These are phyloP conservation scores for Yamadazyma spencermartinsiae DNA, from an alignment of 1,139 yeast species.

Conservation along the genomic window DNA sequence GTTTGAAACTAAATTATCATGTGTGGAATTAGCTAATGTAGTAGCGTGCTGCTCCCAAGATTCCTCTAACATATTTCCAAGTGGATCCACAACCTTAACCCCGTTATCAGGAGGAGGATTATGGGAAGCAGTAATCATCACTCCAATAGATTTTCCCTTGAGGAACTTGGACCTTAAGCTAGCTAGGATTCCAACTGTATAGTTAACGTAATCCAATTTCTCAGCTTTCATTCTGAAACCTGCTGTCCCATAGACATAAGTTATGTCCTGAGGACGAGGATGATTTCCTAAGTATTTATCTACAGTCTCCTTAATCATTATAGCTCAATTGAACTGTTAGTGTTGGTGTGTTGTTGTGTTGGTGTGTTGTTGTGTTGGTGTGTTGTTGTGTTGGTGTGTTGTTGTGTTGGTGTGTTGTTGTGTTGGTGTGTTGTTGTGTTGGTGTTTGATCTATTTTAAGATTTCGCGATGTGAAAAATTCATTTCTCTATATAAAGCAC, in stretches of 20 bases:
- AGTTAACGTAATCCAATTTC: conserved; percentile 77
- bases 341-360: background rate
- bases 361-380: background rate
- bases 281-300: conserved; percentile 21
- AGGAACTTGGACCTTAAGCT: conserved; percentile 73
- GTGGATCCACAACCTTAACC: conserved; percentile 91
- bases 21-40: conserved; percentile 69
- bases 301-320: conserved; percentile 12
- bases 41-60: conserved; percentile 88
- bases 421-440: background rate
- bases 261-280: conserved; percentile 47
- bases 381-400: too few relatives aligned
- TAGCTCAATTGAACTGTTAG: too few relatives aligned
- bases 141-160: conserved; percentile 72
- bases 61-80: conserved; percentile 87
- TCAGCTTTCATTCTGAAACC: conserved; percentile 85
- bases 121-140: conserved; percentile 97
- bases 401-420: too few relatives aligned
- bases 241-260: conserved; percentile 86
- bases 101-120: conserved; percentile 96
- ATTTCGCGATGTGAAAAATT: background rate
- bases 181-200: conserved; percentile 82
- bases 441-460: background rate
- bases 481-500: background rate
- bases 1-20: conserved; percentile 27